Percentiles rank a stretch among this genome's conserved stretches.
phyloP scores from a whole-genome alignment of 768 basidiomycete species.

The Gyrodon lividus region DNA sequence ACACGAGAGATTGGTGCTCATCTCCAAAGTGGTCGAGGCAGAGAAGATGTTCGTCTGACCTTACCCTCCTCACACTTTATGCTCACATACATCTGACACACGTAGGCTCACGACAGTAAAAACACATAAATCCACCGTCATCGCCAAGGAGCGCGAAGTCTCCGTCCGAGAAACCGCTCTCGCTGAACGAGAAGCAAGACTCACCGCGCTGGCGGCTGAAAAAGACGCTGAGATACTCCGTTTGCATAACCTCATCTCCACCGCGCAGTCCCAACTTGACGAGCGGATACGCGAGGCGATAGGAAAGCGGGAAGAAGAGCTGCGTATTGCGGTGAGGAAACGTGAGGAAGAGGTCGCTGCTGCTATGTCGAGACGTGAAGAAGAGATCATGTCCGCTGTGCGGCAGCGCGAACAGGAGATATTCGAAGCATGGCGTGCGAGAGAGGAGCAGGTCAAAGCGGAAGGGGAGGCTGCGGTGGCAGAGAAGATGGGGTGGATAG shows the following conservation, averaged over 20 bases:
- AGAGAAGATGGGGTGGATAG: slow-evolving; percentile 47
- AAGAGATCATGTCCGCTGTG: slow-evolving; percentile 71
- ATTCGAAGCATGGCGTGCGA: slow-evolving; percentile 52
- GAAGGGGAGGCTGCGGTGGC: slow-evolving; percentile 45
- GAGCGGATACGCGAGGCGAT: slow-evolving; percentile 56
- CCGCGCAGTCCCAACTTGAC: slow-evolving; percentile 42
- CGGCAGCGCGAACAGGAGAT: slow-evolving; percentile 62
- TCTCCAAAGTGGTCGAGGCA: slow-evolving; percentile 70
- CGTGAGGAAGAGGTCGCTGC: slow-evolving; percentile 69
- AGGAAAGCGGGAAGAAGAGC: slow-evolving; percentile 62
- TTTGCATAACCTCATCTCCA: slow-evolving; percentile 42
- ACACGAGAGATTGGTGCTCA: slow-evolving; percentile 72
- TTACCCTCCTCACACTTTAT: not conserved
- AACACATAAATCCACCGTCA: slow-evolving; percentile 53
- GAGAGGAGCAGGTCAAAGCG: slow-evolving; percentile 49
- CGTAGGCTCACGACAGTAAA: slow-evolving; percentile 65
- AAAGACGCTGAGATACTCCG: slow-evolving; percentile 64
- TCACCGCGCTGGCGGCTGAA: slow-evolving; percentile 45
- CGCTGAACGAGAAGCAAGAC: slow-evolving; percentile 52
- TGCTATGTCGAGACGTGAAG: slow-evolving; percentile 64
- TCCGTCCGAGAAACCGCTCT: slow-evolving; percentile 53
- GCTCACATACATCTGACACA: not conserved
- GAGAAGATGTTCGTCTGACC: slow-evolving; percentile 63
- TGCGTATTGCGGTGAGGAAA: slow-evolving; percentile 60
- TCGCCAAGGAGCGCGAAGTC: slow-evolving; percentile 65